phyloP scores from a whole-genome alignment of 805 yeast species.

The Wickerhamomyces bisporus region DNA sequence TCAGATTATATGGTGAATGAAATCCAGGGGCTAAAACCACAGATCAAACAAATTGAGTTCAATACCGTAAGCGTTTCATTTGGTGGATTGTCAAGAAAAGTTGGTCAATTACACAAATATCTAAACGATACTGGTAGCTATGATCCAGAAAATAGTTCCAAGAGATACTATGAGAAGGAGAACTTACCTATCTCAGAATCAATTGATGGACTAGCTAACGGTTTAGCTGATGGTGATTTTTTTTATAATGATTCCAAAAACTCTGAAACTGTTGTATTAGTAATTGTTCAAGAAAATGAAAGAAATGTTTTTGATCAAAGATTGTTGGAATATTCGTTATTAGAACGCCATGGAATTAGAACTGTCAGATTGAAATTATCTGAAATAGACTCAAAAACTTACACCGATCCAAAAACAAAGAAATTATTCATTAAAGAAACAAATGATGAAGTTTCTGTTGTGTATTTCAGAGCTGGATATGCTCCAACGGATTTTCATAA shows the following conservation, averaged over 20 bases:
- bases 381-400: slow-evolving; percentile 43
- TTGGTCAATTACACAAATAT: slow-evolving; percentile 68
- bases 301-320: slow-evolving; percentile 91
- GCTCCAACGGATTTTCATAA: slow-evolving; percentile 72
- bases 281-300: slow-evolving; percentile 81
- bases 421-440: slow-evolving; percentile 49
- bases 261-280: slow-evolving; percentile 57
- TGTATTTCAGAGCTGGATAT: slow-evolving; percentile 88
- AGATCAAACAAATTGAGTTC: slow-evolving; percentile 90
- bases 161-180: slow-evolving; percentile 38
- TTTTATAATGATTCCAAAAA: slow-evolving; percentile 50
- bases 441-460: slow-evolving; percentile 75
- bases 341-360: slow-evolving; percentile 49
- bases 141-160: slow-evolving; percentile 32
- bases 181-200: slow-evolving; percentile 69
- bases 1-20: slow-evolving; percentile 78
- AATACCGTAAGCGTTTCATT: slow-evolving; percentile 95
- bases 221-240: slow-evolving; percentile 60
- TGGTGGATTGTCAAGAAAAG: slow-evolving; percentile 82
- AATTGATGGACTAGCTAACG: slow-evolving; percentile 52
- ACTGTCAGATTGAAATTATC: slow-evolving; percentile 65
- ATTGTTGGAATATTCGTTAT: slow-evolving; percentile 65
- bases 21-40: slow-evolving; percentile 34
- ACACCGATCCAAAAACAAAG: slow-evolving; percentile 31
- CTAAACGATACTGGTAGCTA: slow-evolving; percentile 58